Evolutionary conservation across 495 filamentous ascomycete genomes (phyloP).

Genomic region (Talaromyces ruber): DNA sequence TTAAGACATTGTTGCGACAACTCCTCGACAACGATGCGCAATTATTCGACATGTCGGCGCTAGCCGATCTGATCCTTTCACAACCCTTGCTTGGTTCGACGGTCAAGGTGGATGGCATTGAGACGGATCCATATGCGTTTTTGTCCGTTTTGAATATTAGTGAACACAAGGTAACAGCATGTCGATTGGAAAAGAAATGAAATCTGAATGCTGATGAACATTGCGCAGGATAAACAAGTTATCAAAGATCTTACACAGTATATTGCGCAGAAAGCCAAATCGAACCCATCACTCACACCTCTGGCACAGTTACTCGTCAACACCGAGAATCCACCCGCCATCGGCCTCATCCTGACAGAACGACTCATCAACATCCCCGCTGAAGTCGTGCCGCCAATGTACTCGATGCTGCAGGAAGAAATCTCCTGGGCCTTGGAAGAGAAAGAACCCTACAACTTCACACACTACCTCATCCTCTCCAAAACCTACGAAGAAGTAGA

Average conservation of each 20-base stretch:
- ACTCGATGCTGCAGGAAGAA: constrained; percentile 90
- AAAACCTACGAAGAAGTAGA: constrained; percentile 85
- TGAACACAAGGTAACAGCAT: constrained; percentile 54
- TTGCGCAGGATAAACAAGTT: constrained; percentile 54
- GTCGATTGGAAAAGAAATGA: background rate
- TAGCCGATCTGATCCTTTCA: constrained; percentile 80
- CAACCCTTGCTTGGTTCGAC: constrained; percentile 88
- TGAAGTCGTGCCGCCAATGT: constrained; percentile 91
- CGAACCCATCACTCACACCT: constrained; percentile 42
- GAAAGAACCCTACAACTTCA: constrained; percentile 86
- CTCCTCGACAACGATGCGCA: constrained; percentile 84
- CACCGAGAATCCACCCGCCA: constrained; percentile 35
- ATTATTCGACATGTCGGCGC: constrained; percentile 75
- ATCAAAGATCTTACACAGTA: constrained; percentile 65
- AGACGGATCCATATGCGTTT: constrained; percentile 91
- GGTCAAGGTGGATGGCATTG: constrained; percentile 90
- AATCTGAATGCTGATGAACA: background rate
- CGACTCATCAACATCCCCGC: constrained; percentile 91
- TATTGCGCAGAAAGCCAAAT: constrained; percentile 49
- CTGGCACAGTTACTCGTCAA: constrained; percentile 49
- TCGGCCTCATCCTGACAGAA: constrained; percentile 85
- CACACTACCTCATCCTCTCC: constrained; percentile 84
- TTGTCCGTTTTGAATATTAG: constrained; percentile 79
- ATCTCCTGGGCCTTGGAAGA: constrained; percentile 83
- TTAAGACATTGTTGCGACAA: constrained; percentile 84